A percentile compares a stretch with the other conserved stretches of the same genome.
Conservation (phyloP, 805 yeast species). For the Ogataea trehaloabstinens region DNA sequence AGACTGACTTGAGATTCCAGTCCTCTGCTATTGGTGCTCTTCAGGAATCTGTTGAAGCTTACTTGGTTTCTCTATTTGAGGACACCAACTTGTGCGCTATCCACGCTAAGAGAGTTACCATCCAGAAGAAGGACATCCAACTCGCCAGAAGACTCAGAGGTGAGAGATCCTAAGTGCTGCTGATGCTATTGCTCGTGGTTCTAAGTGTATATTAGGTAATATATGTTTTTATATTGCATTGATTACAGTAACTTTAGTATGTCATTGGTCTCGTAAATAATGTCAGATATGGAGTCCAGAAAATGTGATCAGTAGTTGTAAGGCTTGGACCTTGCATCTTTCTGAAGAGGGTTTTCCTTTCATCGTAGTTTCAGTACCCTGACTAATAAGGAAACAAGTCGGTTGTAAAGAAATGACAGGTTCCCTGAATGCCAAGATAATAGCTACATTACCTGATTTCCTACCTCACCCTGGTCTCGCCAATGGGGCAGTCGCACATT, state of each 20-base stretch:
- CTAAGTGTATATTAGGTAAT: slow-evolving; percentile 24
- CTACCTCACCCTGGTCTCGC: no score
- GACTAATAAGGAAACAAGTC: no score
- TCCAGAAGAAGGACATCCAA: slow-evolving; percentile 97
- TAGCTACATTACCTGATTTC: no score
- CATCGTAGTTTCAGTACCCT: no score
- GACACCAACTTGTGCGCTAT: slow-evolving; percentile 98
- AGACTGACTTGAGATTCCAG: slow-evolving; percentile 93
- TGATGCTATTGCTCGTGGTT: slow-evolving; percentile 6
- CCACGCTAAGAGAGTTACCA: slow-evolving; percentile 98
- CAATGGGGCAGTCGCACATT: no score
- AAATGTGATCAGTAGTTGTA: no score
- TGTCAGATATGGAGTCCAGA: neutral
- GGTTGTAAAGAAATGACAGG: no score
- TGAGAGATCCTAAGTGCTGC: slow-evolving; percentile 68
- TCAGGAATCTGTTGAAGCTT: slow-evolving; percentile 98
- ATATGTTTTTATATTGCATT: slow-evolving; percentile 1
- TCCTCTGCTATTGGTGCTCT: slow-evolving; percentile 96
- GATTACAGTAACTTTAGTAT: no score
- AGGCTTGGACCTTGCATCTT: no score
- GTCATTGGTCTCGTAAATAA: neutral
- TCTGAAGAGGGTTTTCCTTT: no score
- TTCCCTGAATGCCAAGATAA: no score
- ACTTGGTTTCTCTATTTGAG: slow-evolving; percentile 92
- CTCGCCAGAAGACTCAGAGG: slow-evolving; percentile 98